Base-by-base conservation (phyloP, 805 yeast genomes). In the Candida xyloterini region DNA sequence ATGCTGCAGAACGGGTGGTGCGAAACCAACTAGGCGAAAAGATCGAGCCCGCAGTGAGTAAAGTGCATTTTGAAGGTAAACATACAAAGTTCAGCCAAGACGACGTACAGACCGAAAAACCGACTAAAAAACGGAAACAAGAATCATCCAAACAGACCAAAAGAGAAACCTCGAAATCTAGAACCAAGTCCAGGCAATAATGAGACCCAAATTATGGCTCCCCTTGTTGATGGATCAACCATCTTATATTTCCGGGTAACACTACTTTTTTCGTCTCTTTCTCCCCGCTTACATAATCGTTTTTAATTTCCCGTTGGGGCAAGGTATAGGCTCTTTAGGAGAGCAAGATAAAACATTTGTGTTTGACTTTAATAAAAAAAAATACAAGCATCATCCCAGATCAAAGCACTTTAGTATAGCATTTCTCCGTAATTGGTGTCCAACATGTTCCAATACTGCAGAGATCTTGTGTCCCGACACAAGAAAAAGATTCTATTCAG, bases 21-120 rank as follows among this genome's bases (percentile, higher is more conserved):
- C 38, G 46, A 8, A 42, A 41, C 4, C 56, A 56, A 32, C 40
- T 50, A 25, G 42, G 48, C 4, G 42, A 38, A 32, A 22, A 27
- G 13, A 10, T 25, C 5, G 61, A 62, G 9, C 78, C 83, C 3
- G 78, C 83, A 1, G 78, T 78, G 23, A 73, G 80, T 30, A 60
- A 60, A 8, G 67, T 63, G 8, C 71, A 76, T 46, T 78, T 78
- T 45, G 63, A 73, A 48, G 79, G 79, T 0, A 74, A 64, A 33
- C 83, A 78, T 47, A 76, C 74, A 1, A 74, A 66, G 44, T 78
- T 78, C 47, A 38, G 41, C 11, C 47, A 43, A 11, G 24, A 30
- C 33, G 40, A 33, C 7, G 30, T 42, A n/a, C 22, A 30, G 9
- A 20, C 42, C 7, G 27, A 27, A 15, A 35, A 25, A 28, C 16